Evolutionary conservation across 192 early-diverging fungal species (phyloP).

Genomic region (Coemansia sp.): DNA sequence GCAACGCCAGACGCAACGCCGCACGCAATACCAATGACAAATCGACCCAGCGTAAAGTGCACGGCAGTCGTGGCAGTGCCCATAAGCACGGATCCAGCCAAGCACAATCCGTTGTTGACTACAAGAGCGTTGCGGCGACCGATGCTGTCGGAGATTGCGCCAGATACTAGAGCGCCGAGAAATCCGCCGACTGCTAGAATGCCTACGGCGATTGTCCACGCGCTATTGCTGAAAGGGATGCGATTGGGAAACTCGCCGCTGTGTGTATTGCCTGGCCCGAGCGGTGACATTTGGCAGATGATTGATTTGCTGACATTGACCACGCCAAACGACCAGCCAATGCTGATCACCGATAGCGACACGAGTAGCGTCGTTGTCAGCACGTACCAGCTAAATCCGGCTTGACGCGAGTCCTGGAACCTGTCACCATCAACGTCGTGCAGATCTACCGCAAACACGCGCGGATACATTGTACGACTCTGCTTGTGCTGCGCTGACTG

Average conservation of each 20-base stretch:
- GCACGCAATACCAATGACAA: constrained; percentile 69
- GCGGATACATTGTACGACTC: constrained; percentile 13
- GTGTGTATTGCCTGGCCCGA: background rate
- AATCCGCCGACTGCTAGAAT: constrained; percentile 62
- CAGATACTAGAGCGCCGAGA: constrained; percentile 61
- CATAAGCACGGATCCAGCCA: constrained; percentile 65
- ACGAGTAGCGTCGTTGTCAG: constrained; percentile 33
- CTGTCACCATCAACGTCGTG: constrained; percentile 43
- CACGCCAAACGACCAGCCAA: constrained; percentile 42
- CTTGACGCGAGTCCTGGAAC: constrained; percentile 49
- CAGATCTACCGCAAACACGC: constrained; percentile 44
- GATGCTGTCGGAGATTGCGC: constrained; percentile 53
- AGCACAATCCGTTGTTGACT: constrained; percentile 65
- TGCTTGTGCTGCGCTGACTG: constrained; percentile 1
- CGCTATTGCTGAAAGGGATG: constrained; percentile 32
- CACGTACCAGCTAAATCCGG: constrained; percentile 48
- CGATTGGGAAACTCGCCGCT: constrained; percentile 27
- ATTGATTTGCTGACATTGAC: constrained; percentile 39
- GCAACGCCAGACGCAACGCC: constrained; percentile 59
- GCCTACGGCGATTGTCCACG: constrained; percentile 55
- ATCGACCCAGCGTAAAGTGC: constrained; percentile 69
- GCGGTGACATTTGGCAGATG: constrained; percentile 31
- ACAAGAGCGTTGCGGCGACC: constrained; percentile 68
- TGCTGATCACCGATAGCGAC: constrained; percentile 40
- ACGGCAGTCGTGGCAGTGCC: constrained; percentile 58